These are phyloP conservation scores for Microdochium bolleyi DNA, from an alignment of 2,329 filamentous ascomycete species.

Conservation along the genomic window DNA sequence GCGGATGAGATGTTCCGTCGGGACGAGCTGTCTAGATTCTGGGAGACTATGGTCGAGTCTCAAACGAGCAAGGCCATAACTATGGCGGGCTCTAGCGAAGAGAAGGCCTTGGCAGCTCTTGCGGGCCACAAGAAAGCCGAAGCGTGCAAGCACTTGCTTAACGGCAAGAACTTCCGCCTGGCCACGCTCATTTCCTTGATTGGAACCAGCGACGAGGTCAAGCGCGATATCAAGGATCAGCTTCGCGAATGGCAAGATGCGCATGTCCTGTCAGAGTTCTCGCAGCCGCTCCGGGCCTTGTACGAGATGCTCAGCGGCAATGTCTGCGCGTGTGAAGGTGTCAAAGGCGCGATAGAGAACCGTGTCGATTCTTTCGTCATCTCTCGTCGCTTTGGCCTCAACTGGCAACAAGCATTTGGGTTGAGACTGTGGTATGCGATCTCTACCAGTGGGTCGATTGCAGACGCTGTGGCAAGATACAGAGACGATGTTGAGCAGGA, in stretches of 20 bases:
- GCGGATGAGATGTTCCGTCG: conserved; percentile 37
- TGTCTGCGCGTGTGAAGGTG: conserved; percentile 73
- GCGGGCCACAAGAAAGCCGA: conserved; percentile 73
- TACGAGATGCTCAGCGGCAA: conserved; percentile 89
- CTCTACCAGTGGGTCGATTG: conserved; percentile 58
- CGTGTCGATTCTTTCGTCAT: conserved; percentile 73
- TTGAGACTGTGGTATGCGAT: conserved; percentile 85
- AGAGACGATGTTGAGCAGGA: conserved; percentile 64
- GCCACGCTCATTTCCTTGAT: conserved; percentile 79
- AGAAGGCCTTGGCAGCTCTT: conserved; percentile 75
- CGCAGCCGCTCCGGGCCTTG: conserved; percentile 72
- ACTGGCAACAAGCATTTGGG: conserved; percentile 92
- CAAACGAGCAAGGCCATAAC: conserved; percentile 45
- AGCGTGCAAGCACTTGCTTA: conserved; percentile 72
- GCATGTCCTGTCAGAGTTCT: conserved; percentile 81
- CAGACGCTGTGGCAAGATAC: conserved; percentile 66
- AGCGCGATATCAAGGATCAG: conserved; percentile 70
- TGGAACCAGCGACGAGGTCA: conserved; percentile 61
- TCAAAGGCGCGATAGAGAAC: conserved; percentile 69
- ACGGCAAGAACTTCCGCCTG: conserved; percentile 73
- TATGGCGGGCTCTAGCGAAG: conserved; percentile 59
- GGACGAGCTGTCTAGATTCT: conserved; percentile 59
- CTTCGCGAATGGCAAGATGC: conserved; percentile 77
- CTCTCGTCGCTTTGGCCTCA: conserved; percentile 73
- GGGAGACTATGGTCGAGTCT: conserved; percentile 58